A percentile compares a stretch with the other conserved stretches of the same genome.
phyloP scores from a whole-genome alignment of 331 rosid genomes.

The Rosa hybrid region DNA sequence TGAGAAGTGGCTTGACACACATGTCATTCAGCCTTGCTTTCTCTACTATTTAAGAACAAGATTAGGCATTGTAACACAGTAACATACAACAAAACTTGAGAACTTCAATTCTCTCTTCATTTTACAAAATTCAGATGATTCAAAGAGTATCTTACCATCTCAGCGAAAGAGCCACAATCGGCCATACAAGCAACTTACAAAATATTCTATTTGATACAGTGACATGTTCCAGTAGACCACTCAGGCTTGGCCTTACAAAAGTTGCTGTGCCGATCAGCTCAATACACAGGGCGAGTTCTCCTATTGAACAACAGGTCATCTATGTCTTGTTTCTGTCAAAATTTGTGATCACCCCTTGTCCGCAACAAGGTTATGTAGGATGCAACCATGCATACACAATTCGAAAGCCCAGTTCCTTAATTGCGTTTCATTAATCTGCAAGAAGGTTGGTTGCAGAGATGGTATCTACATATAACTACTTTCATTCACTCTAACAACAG shows the following conservation, averaged over 20 bases:
- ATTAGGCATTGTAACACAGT: not conserved
- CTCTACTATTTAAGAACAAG: not conserved
- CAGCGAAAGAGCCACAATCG: not conserved
- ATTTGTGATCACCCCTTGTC: not conserved
- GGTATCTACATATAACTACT: constrained; percentile 37
- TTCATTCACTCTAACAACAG: constrained; percentile 54
- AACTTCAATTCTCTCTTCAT: not conserved
- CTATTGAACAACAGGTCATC: not conserved
- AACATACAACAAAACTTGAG: not conserved
- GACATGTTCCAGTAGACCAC: not conserved
- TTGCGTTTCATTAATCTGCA: not conserved
- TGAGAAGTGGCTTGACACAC: not conserved
- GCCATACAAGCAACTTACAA: not conserved
- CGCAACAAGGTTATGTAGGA: not conserved
- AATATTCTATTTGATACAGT: not conserved
- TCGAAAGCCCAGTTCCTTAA: not conserved
- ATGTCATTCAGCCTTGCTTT: not conserved
- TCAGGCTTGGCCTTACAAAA: constrained; percentile 9
- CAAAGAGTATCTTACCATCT: not conserved
- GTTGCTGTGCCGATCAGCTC: not conserved
- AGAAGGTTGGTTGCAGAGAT: not conserved
- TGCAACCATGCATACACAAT: not conserved
- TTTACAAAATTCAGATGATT: not conserved
- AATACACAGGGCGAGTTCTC: not conserved
- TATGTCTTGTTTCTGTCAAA: not conserved